A percentile compares a stretch with the other conserved stretches of the same genome.
These are phyloP conservation scores for Zygosaccharomyces pseudobailii DNA, from an alignment of 1,139 yeast species.

Conservation along the genomic window DNA sequence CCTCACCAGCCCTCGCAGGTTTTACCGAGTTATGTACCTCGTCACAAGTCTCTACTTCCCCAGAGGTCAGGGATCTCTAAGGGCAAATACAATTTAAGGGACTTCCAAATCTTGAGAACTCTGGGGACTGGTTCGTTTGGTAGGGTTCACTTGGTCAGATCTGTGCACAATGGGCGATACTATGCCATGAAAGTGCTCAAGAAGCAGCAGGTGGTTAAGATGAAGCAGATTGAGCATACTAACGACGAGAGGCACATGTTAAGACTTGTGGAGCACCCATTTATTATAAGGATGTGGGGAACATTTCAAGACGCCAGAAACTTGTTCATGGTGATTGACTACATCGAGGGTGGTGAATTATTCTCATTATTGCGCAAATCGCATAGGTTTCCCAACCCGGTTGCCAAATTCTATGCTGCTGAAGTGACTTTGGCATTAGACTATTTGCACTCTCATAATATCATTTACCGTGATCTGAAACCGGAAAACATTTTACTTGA, in stretches of 20 bases:
- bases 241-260: slow-evolving; percentile 96
- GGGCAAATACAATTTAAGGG: slow-evolving; percentile 80
- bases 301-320: slow-evolving; percentile 90
- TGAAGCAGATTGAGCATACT: slow-evolving; percentile 98
- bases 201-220: slow-evolving; percentile 84
- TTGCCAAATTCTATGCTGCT: slow-evolving; percentile 96
- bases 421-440: slow-evolving; percentile 91
- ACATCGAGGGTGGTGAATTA: slow-evolving; percentile 96
- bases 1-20: slow-evolving; percentile 5
- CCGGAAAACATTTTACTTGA: slow-evolving; percentile 93
- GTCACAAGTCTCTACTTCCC: slow-evolving; percentile 30
- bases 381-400: slow-evolving; percentile 94
- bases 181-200: slow-evolving; percentile 93
- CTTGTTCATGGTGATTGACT: slow-evolving; percentile 96
- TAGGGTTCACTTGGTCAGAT: slow-evolving; percentile 86
- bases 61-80: slow-evolving; percentile 57
- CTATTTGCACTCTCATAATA: slow-evolving; percentile 84
- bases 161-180: slow-evolving; percentile 88
- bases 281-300: slow-evolving; percentile 97
- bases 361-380: slow-evolving; percentile 85
- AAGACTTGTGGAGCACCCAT: slow-evolving; percentile 89
- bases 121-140: slow-evolving; percentile 98
- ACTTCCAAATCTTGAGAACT: slow-evolving; percentile 89
- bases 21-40: slow-evolving; percentile 10
- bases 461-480: slow-evolving; percentile 90